Conservation (phyloP, 2,329 filamentous ascomycete species). For the Dactylellina drechsleri region DNA sequence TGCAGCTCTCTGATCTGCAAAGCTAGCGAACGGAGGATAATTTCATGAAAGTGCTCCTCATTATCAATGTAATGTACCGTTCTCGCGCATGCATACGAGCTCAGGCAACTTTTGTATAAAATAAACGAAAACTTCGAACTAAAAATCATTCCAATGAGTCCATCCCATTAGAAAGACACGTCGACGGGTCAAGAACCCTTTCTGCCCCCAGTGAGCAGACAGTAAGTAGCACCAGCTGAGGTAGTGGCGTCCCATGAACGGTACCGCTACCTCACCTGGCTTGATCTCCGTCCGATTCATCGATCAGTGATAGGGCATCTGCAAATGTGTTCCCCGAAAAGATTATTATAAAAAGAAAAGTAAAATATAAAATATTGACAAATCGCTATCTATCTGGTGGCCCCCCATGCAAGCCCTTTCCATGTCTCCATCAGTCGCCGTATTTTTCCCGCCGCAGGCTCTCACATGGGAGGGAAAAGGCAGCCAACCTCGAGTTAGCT, state of each 20-base stretch:
- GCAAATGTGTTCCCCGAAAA: constrained; percentile 44
- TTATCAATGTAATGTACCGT: constrained; percentile 2
- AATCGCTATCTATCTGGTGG: constrained; percentile 53
- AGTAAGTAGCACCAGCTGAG: too few relatives aligned
- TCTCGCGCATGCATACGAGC: constrained; percentile 49
- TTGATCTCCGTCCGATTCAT: constrained; percentile 23
- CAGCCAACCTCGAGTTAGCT: constrained; percentile 33
- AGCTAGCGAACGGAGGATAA: constrained; percentile 54
- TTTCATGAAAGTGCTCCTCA: constrained; percentile 27
- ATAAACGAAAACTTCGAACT: constrained; percentile 37
- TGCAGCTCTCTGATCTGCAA: constrained; percentile 41
- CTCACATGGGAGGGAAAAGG: constrained; percentile 20
- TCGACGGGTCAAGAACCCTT: constrained; percentile 45
- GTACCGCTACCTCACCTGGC: constrained; percentile 38
- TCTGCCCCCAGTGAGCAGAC: neutral
- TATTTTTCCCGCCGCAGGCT: constrained; percentile 47
- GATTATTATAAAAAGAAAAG: too few relatives aligned
- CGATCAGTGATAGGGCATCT: constrained; percentile 46
- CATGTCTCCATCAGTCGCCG: constrained; percentile 55
- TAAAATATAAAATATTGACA: constrained; percentile 38
- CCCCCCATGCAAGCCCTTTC: constrained; percentile 53
- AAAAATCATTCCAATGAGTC: constrained; percentile 19
- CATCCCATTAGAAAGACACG: constrained; percentile 40
- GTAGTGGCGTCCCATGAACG: neutral
- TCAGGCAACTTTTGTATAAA: constrained; percentile 52